These are phyloP conservation scores for Heliocybe sulcata DNA, from an alignment of 1,284 basidiomycete species.

Conservation along the genomic window DNA sequence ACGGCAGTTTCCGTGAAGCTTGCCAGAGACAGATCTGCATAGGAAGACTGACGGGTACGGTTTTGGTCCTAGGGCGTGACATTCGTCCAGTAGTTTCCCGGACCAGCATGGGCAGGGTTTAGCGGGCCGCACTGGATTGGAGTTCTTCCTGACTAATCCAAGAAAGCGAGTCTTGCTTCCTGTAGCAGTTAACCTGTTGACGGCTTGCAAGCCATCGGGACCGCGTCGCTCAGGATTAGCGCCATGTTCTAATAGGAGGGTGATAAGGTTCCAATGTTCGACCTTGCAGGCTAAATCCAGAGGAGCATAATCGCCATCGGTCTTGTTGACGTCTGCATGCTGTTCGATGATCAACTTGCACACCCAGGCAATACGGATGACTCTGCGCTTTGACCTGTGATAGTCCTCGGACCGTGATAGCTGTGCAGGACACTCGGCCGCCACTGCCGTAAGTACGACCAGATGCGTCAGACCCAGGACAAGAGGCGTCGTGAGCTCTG, in stretches of 20 bases:
- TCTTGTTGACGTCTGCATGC: constrained; percentile 8
- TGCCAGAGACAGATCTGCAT: constrained; percentile 5
- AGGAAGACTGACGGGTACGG: constrained; percentile 6
- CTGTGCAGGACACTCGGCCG: too few species aligned
- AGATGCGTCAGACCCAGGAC: not conserved
- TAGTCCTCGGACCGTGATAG: too few species aligned
- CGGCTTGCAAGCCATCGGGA: not conserved
- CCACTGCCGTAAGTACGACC: not conserved
- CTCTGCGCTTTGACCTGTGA: too few species aligned
- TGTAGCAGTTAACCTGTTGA: not conserved
- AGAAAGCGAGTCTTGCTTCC: not conserved
- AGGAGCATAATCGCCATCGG: constrained; percentile 4
- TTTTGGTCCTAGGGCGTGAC: not conserved
- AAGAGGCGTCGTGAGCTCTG: not conserved
- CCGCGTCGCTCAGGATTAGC: not conserved
- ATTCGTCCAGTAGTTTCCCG: constrained; percentile 4
- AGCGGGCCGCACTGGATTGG: constrained; percentile 3
- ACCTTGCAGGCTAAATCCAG: constrained; percentile 2
- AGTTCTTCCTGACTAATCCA: not conserved
- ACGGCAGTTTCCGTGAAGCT: constrained; percentile 6
- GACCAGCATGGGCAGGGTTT: constrained; percentile 8
- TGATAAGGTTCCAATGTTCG: not conserved
- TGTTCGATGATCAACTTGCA: constrained; percentile 7
- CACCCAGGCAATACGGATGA: not conserved
- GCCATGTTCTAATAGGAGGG: not conserved